A percentile compares a stretch with the other conserved stretches of the same genome.
These are phyloP conservation scores for Oryza brachyantha DNA, from an alignment of 176 grass and related monocot genomes.

Conservation along the genomic window DNA sequence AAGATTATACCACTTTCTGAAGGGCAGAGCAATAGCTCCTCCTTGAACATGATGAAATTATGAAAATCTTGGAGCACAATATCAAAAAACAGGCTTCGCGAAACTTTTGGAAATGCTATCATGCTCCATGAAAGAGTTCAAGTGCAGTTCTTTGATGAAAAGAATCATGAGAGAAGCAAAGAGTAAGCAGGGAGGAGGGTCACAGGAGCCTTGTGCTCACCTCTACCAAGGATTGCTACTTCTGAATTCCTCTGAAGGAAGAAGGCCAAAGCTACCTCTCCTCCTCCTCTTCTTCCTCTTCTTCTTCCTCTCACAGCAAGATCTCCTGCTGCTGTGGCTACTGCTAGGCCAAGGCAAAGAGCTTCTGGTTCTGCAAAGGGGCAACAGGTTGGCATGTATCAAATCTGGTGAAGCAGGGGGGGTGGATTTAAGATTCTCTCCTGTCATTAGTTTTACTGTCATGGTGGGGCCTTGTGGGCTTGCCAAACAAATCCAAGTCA, in stretches of 20 bases:
- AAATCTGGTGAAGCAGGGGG: conserved; percentile 50
- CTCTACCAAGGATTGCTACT: conserved; percentile 11
- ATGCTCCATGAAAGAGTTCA: conserved; percentile 5
- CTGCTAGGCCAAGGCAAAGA: conserved; percentile 23
- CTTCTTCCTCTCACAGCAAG: conserved; percentile 34
- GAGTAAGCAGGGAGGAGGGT: conserved; percentile 11
- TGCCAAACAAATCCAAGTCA: conserved; percentile 63
- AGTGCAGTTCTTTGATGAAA: not conserved
- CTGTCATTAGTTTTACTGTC: conserved; percentile 58
- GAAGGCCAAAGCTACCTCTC: not conserved
- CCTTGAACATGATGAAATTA: not conserved
- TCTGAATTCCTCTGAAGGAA: conserved; percentile 35
- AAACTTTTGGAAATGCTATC: not conserved
- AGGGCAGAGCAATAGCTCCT: not conserved
- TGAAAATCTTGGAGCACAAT: not conserved
- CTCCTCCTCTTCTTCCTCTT: not conserved
- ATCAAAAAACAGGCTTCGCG: not conserved
- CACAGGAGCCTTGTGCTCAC: conserved; percentile 38
- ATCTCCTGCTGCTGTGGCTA: conserved; percentile 33
- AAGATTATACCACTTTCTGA: not conserved
- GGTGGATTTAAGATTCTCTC: conserved; percentile 64
- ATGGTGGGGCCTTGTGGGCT: conserved; percentile 33
- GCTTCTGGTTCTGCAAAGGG: conserved; percentile 36
- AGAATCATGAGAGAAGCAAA: conserved; percentile 19
- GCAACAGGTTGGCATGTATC: conserved; percentile 55